phyloP scores from a whole-genome alignment of 2,329 filamentous ascomycete species.

The Sporothrix sp. region DNA sequence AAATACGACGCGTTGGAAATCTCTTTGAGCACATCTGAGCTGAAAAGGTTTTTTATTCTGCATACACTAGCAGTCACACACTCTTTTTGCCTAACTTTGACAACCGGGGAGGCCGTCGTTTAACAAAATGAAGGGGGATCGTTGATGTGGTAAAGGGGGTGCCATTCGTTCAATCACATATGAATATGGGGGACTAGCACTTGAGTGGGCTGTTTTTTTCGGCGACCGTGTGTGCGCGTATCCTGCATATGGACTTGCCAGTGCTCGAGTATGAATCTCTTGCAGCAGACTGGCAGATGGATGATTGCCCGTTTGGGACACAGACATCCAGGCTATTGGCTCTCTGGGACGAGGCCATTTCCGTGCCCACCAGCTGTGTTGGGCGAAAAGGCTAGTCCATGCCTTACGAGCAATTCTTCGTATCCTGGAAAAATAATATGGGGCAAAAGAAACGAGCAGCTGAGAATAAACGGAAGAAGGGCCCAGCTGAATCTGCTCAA shows the following conservation, averaged over 20 bases:
- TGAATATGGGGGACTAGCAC: not conserved
- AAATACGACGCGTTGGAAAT: not conserved
- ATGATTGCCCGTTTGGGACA: not conserved
- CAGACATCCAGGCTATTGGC: not conserved
- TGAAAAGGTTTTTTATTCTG: not conserved
- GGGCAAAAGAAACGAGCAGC: not conserved
- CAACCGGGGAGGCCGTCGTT: not conserved
- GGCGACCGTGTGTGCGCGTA: not conserved
- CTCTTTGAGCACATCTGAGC: not conserved
- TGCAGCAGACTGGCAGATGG: not conserved
- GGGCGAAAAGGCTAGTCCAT: no score
- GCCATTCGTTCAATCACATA: not conserved
- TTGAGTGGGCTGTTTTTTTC: not conserved
- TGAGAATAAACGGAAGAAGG: not conserved
- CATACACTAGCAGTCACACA: not conserved
- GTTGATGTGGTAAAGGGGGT: not conserved
- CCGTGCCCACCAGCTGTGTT: no score
- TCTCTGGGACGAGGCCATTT: no score
- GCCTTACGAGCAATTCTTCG: no score
- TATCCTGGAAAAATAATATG: not conserved
- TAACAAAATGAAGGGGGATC: not conserved
- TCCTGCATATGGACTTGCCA: no score
- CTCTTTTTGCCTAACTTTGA: not conserved
- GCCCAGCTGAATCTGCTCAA: no score
- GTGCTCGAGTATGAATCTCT: no score